A percentile compares a stretch with the other conserved stretches of the same genome.
These are phyloP conservation scores for Collariella sp. DNA, from an alignment of 495 filamentous ascomycete genomes.

Conservation along the genomic window DNA sequence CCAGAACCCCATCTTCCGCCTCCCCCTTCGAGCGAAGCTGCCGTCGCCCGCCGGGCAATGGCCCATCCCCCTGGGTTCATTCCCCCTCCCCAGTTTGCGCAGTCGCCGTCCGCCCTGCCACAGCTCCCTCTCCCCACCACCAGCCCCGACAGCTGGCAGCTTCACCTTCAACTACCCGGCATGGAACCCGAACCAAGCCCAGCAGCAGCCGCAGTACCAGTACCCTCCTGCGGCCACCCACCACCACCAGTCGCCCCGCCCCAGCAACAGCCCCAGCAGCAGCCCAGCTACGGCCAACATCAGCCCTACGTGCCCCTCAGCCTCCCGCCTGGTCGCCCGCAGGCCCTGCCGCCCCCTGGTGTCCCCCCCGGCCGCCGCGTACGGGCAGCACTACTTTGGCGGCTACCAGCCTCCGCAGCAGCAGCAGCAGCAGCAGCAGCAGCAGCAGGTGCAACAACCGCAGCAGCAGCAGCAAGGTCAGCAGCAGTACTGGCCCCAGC, in stretches of 20 bases:
- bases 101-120: constrained; percentile 4
- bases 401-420: constrained; percentile 35
- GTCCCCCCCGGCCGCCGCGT: constrained; percentile 40
- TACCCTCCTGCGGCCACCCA: constrained; percentile 6
- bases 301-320: constrained; percentile 1
- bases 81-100: constrained; percentile 11
- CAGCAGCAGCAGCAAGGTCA: constrained; percentile 31
- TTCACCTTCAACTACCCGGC: constrained; percentile 17
- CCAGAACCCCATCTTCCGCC: constrained; percentile 13
- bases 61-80: constrained; percentile 1
- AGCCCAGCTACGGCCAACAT: background rate
- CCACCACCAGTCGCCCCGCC: constrained; percentile 5
- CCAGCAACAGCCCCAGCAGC: constrained; percentile 1
- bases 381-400: constrained; percentile 57
- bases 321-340: constrained; percentile 2
- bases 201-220: constrained; percentile 15
- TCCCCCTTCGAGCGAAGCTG: constrained; percentile 7
- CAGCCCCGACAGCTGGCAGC: constrained; percentile 8
- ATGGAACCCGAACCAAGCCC: constrained; percentile 13
- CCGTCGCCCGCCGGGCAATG: constrained; percentile 11
- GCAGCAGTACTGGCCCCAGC: constrained; percentile 15
- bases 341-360: constrained; percentile 13
- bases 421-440: constrained; percentile 18
- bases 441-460: constrained; percentile 39
- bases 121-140: constrained; percentile 6